These are phyloP conservation scores for Noccaea caerulescens DNA, from an alignment of 345 rosid species.

Conservation along the genomic window DNA sequence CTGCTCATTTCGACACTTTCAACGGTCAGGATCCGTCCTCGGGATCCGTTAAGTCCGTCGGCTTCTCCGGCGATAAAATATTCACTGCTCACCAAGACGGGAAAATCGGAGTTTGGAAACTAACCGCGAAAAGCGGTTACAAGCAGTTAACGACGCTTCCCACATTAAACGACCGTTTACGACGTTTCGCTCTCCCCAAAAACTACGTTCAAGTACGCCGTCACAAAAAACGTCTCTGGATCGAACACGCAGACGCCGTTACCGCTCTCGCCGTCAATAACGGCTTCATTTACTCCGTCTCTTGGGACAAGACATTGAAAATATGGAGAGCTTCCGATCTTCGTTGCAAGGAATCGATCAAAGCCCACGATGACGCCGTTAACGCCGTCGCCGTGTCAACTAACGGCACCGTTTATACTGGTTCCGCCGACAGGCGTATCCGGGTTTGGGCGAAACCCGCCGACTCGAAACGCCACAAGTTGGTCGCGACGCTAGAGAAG, in stretches of 20 bases:
- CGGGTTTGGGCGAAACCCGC: conserved; percentile 74
- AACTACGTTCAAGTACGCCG: conserved; percentile 85
- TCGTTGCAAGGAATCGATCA: conserved; percentile 73
- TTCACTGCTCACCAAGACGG: conserved; percentile 88
- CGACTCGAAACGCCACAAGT: conserved; percentile 53
- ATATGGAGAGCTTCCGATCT: conserved; percentile 73
- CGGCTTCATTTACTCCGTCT: conserved; percentile 75
- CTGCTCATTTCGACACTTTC: conserved; percentile 53
- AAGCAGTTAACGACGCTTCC: conserved; percentile 64
- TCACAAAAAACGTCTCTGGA: conserved; percentile 73
- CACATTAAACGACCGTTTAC: conserved; percentile 74
- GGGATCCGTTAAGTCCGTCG: conserved; percentile 70
- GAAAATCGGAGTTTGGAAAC: conserved; percentile 84
- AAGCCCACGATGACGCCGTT: conserved; percentile 84
- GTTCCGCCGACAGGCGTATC: conserved; percentile 82
- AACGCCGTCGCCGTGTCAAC: conserved; percentile 73
- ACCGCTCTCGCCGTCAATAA: conserved; percentile 64
- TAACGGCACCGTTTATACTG: conserved; percentile 78
- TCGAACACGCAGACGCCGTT: conserved; percentile 92
- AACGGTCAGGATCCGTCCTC: conserved; percentile 56
- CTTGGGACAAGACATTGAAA: conserved; percentile 87
- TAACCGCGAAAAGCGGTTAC: conserved; percentile 51
- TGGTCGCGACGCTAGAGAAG: conserved; percentile 75
- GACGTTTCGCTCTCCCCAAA: conserved; percentile 71
- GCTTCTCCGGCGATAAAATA: conserved; percentile 61